These are phyloP conservation scores for Pseudopyricularia cyperi DNA, from an alignment of 2,329 filamentous ascomycete species.

Conservation along the genomic window DNA sequence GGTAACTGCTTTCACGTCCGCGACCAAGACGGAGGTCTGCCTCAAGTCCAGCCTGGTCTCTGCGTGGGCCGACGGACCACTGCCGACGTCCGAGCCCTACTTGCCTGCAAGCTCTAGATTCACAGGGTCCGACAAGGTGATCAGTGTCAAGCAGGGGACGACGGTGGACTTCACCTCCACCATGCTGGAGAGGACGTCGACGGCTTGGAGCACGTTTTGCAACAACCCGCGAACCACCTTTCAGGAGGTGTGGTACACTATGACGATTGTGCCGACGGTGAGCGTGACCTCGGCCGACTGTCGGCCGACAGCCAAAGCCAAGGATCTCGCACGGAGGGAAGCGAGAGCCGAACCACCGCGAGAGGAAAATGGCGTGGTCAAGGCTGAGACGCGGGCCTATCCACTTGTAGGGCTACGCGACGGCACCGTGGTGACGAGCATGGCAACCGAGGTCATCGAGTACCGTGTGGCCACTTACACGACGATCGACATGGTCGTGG, in stretches of 20 bases:
- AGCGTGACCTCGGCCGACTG: not conserved
- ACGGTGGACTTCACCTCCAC: not conserved
- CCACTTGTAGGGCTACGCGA: not conserved
- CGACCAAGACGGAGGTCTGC: not conserved
- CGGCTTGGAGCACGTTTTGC: not conserved
- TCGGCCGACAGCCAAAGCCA: not conserved
- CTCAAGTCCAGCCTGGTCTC: not conserved
- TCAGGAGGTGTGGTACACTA: not conserved
- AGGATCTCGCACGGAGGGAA: not conserved
- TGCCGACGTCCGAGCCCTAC: slow-evolving; percentile 3
- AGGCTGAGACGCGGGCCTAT: not conserved
- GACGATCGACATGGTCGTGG: not conserved
- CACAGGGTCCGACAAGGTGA: not conserved
- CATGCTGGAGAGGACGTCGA: not conserved
- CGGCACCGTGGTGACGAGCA: slow-evolving; percentile 1
- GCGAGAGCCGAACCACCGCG: not conserved
- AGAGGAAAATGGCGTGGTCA: not conserved
- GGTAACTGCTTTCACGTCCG: not conserved
- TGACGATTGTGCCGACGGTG: not conserved
- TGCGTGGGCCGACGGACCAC: not conserved
- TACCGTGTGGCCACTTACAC: not conserved
- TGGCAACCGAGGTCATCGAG: not conserved
- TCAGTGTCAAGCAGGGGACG: not conserved
- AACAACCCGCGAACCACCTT: not conserved
- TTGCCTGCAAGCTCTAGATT: not conserved